Evolutionary conservation across 75 land plant genomes (phyloP).

Genomic region (Sequoia sempervirens): DNA sequence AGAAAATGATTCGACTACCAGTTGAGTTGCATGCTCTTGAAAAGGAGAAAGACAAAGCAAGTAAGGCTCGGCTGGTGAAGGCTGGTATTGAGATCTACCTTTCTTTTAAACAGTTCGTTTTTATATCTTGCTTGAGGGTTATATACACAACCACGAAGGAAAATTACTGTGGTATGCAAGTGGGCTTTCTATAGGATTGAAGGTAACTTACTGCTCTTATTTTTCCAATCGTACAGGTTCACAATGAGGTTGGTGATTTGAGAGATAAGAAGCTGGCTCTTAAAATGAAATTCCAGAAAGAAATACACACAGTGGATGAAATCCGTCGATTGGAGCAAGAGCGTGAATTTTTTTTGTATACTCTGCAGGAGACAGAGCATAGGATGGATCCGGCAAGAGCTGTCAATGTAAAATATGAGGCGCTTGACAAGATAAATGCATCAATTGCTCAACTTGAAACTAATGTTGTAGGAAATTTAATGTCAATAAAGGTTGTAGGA

Average conservation of each 20-base stretch:
- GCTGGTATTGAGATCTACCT: background rate
- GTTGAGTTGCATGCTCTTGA: no score
- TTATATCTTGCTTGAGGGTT: background rate
- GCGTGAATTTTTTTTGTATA: constrained; percentile 59
- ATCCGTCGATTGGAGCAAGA: constrained; percentile 64
- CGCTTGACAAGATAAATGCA: constrained; percentile 67
- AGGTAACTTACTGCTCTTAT: background rate
- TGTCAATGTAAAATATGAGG: constrained; percentile 78
- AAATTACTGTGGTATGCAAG: no score
- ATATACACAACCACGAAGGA: background rate
- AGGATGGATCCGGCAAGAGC: constrained; percentile 77
- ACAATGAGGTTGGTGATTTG: constrained; percentile 64
- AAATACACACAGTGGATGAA: constrained; percentile 88
- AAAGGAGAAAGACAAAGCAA: no score
- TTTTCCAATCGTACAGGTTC: constrained; percentile 24
- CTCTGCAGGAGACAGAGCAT: constrained; percentile 72
- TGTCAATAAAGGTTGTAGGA: constrained; percentile 90
- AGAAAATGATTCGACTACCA: no score
- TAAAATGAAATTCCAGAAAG: constrained; percentile 83
- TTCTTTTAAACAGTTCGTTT: background rate
- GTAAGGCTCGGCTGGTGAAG: no score
- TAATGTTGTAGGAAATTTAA: constrained; percentile 49
- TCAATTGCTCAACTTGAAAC: constrained; percentile 72
- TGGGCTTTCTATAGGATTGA: background rate
- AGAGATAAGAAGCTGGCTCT: constrained; percentile 72